These are phyloP conservation scores for Colletotrichum liaoningense DNA, from an alignment of 2,329 filamentous ascomycete genomes.

Conservation along the genomic window DNA sequence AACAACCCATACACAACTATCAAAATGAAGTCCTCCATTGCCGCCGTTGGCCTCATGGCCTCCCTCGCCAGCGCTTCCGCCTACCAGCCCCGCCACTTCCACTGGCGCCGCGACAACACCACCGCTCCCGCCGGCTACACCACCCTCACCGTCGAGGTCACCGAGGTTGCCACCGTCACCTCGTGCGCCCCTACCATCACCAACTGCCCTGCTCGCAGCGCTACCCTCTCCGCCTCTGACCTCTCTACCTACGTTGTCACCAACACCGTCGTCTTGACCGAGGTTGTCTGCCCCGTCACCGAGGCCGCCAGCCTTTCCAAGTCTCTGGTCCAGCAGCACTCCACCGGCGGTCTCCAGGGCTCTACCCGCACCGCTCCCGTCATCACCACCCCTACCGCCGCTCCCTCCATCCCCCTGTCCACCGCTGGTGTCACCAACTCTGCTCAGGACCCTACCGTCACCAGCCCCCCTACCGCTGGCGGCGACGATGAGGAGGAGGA, in stretches of 20 bases:
- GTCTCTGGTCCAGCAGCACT: slow-evolving; percentile 49
- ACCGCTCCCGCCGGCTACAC: slow-evolving; percentile 43
- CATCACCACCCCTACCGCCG: slow-evolving; percentile 39
- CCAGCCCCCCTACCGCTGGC: slow-evolving; percentile 17
- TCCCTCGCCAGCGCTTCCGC: slow-evolving; percentile 56
- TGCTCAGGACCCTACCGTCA: slow-evolving; percentile 36
- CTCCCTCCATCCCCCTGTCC: slow-evolving; percentile 40
- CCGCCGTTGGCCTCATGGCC: slow-evolving; percentile 58
- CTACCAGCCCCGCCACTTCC: slow-evolving; percentile 49
- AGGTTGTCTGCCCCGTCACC: slow-evolving; percentile 58
- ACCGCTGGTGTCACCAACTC: slow-evolving; percentile 49
- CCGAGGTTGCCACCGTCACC: slow-evolving; percentile 67
- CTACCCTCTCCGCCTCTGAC: slow-evolving; percentile 49
- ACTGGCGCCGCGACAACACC: slow-evolving; percentile 39
- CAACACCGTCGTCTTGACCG: slow-evolving; percentile 52
- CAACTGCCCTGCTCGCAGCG: slow-evolving; percentile 60
- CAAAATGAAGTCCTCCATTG: slow-evolving; percentile 61
- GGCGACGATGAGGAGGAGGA: slow-evolving; percentile 28
- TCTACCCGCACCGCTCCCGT: slow-evolving; percentile 47
- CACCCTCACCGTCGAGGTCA: slow-evolving; percentile 63
- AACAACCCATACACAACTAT: slow-evolving; percentile 19
- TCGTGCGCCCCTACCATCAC: slow-evolving; percentile 68
- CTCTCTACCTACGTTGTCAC: slow-evolving; percentile 49
- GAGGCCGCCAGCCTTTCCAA: slow-evolving; percentile 54
- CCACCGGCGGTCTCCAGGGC: slow-evolving; percentile 51